Evolutionary conservation across 2,329 filamentous ascomycete genomes (phyloP), one percentile per base, ranked within the genome.

Genomic region (Fusarium drepaniforme): DNA sequence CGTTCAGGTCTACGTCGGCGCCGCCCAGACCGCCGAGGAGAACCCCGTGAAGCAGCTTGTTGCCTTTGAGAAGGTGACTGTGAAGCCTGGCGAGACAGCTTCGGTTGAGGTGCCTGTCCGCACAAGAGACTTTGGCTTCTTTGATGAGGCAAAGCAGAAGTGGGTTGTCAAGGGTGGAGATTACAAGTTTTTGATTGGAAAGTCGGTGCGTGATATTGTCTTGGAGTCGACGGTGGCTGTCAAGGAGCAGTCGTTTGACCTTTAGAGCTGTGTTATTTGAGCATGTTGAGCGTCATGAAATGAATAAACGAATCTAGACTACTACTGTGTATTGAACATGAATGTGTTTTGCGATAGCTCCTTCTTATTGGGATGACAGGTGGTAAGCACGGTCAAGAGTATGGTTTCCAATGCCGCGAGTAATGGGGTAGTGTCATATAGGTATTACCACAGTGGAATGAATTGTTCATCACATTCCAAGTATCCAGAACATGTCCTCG

Each of bases 11-110:
- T 92, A 92, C 75, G 80, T 79, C 4, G 82, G 82, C 15, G 73
- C 68, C 8, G 62, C 69, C 23, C 46, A 78, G 64, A 68, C 73
- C 11, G 56, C 60, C 0, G 66, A 75, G 53, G 75, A 73, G 28
- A 64, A 80, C 66, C 78, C 78, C 33, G 38, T 80, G 35, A 94
- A 94, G 82, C 92, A 94, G 81, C 84, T 94, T 4, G 90, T 90
- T 53, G 91, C 90, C 0, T 94, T 94, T 74, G 87, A 88, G 68
- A 93, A 93, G 82, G 87, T 93, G 15, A 77, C 73, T 4, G 53
- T 80, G 7, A 73, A 77, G 68, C 67, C 78, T 44, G 75, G 77
- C 8, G 75, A 80, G 68, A 73, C 83, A 76, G 53, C 61, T 15
- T 67, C 67, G 15, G 75, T 80, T 5, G 70, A 72, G 25, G 53